A percentile compares a stretch with the other conserved stretches of the same genome.
Conservation (phyloP, 31 red algal species). For the Asparagopsis taxiformis region DNA sequence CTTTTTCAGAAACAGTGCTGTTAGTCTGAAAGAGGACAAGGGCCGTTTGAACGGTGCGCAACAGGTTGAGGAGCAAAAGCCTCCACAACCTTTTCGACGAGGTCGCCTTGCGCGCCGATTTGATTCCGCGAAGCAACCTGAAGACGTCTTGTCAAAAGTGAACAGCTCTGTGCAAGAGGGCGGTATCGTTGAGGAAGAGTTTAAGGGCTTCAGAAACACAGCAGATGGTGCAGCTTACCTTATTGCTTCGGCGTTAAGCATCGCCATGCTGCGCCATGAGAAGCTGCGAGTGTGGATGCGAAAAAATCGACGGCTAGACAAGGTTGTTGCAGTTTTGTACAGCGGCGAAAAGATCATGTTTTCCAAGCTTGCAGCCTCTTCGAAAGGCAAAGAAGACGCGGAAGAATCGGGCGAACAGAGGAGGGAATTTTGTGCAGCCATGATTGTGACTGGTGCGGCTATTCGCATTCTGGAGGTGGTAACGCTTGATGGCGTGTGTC, state of each 20-base stretch:
- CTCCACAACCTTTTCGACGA: background rate
- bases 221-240: conserved; percentile 21
- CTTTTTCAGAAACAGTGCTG: conserved; percentile 31
- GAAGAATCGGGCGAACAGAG: background rate
- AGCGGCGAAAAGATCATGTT: conserved; percentile 30
- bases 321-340: conserved; percentile 45
- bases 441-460: conserved; percentile 19
- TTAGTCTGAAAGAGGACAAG: conserved; percentile 18
- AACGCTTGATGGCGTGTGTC: conserved; percentile 31
- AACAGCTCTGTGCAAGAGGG: conserved; percentile 19
- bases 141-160: conserved; percentile 13
- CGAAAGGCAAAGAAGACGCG: no score
- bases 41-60: background rate
- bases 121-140: background rate
- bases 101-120: conserved; percentile 20
- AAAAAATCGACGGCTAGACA: conserved; percentile 39
- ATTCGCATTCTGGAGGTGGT: conserved; percentile 39
- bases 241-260: conserved; percentile 14
- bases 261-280: conserved; percentile 9
- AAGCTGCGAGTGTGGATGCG: conserved; percentile 32
- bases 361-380: background rate
- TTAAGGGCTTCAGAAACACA: conserved; percentile 26
- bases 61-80: background rate
- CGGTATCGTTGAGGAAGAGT: conserved; percentile 21
- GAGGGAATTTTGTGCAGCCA: background rate